Base-by-base conservation (phyloP, 139 green algal species). In the Coelastrella sp. region DNA sequence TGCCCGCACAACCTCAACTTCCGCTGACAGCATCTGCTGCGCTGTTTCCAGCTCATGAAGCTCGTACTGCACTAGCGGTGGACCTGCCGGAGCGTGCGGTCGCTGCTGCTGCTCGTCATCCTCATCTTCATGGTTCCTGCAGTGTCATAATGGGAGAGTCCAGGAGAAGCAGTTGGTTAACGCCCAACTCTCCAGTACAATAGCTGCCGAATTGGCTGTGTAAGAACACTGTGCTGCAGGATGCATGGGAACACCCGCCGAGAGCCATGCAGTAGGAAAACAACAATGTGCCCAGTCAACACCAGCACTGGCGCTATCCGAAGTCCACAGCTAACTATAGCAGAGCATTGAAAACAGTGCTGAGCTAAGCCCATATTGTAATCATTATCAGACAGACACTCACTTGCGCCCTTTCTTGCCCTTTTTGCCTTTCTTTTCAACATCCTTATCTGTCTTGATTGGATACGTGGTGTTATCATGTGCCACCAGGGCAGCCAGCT, bases 381-480 rank as follows among this genome's bases (percentile, higher is more conserved):
- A n/a, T n/a, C n/a, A n/a, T n/a, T n/a, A n/a, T n/a, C n/a, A n/a
- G n/a, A n/a, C n/a, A n/a, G n/a, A n/a, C n/a, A n/a, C 68, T 76
- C 68, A 76, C 68, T 22, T 76, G 14, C 68, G 68, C 8, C 68
- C 58, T 57, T 75, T 60, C 81, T 90, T 66, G 65, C 23, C 85
- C 54, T 77, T 61, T 60, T 89, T 86, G 60, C 61, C 8, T 22
- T 76, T 75, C 90, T 94, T 93, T 77, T 93, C 93, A 54, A 90
- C 86, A 47, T 79, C 71, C 87, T 90, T 91, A 22, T n/a, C 85
- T 32, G 5, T 91, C 68, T 91, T 92, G 19, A 94, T 19, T 0
- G 96, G 96, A 91, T 97, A 96, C 77, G 95, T 95, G 20, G 83
- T 88, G 4, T 92, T 92, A 59, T 99, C 97, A 81, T 97, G 95